These are phyloP conservation scores for Talaromyces proteolyticus DNA, from an alignment of 495 filamentous ascomycete genomes.

Conservation along the genomic window DNA sequence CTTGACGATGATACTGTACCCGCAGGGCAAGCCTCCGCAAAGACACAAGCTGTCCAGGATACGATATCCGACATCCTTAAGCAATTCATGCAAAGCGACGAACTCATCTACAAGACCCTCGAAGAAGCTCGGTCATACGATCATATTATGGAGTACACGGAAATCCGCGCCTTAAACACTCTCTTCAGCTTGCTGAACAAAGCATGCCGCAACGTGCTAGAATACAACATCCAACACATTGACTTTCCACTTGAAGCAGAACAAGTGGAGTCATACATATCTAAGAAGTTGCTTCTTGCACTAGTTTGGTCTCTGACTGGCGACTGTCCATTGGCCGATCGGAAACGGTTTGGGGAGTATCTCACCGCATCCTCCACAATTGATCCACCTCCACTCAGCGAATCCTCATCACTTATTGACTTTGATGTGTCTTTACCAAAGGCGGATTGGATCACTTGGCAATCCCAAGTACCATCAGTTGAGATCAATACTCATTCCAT, in stretches of 20 bases:
- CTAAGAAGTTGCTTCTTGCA: constrained; percentile 88
- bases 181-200: constrained; percentile 95
- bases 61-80: constrained; percentile 73
- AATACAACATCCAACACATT: constrained; percentile 89
- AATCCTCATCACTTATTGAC: constrained; percentile 83
- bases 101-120: constrained; percentile 72
- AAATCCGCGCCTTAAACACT: constrained; percentile 83
- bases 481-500: constrained; percentile 98
- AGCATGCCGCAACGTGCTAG: constrained; percentile 80
- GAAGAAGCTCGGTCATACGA: constrained; percentile 68
- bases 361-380: constrained; percentile 75
- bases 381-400: constrained; percentile 68
- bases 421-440: constrained; percentile 84
- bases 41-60: constrained; percentile 67
- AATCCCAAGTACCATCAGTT: constrained; percentile 84
- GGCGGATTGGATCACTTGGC: constrained; percentile 88
- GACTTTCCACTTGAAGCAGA: constrained; percentile 90
- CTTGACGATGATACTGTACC: constrained; percentile 84
- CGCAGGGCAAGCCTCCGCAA: constrained; percentile 71
- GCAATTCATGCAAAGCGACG: constrained; percentile 66
- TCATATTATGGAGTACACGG: constrained; percentile 98
- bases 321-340: constrained; percentile 84
- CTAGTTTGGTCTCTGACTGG: constrained; percentile 92
- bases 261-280: constrained; percentile 79
- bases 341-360: constrained; percentile 81